Evolutionary conservation across 352 stramenopile genomes (phyloP), one percentile per base, ranked within the genome.

Genomic region (Globisporangium spinosum): DNA sequence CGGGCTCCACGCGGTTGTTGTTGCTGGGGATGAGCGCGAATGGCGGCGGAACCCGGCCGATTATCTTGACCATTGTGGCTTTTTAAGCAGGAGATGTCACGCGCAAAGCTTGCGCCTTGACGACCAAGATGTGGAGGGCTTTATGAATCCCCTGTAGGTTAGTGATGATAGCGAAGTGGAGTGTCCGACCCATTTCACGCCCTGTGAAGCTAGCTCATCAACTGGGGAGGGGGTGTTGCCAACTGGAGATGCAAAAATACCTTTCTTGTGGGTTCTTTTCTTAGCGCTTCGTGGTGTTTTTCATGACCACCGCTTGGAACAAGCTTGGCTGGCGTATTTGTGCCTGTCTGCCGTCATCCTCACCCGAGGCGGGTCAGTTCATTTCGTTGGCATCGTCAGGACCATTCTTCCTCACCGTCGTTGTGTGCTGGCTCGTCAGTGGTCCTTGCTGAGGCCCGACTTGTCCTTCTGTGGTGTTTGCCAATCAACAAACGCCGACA

Each of bases 21-120:
- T 34, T 32, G 27, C 27, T 47, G 32, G 29, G 10, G 40, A 61
- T n/a, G n/a, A 69, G 63, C 22, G 64, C 58, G 12, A 56, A 69
- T 10, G 43, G 69, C 13, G 35, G 45, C 2, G 54, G 62, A 20
- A 22, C 22, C 6, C 20, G 9, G 9, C 43, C 17, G 43, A 51
- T 51, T 20, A 32, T 22, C 32, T 49, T 32, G 5, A n/a, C 32
- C 56, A 62, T 62, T 29, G 27, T 59, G 4, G 15, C 40, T 49
- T 45, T 45, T 20, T 7, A 45, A 45, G 13, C 38, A 45, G 38
- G 13, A 45, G 38, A 6, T 45, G 38, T 45, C 38, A 45, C 38
- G 38, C 13, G 38, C 38, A 45, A 12, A 45, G 12, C 15, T 45
- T 45, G 38, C 38, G 38, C 38, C 38, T 45, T 45, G 38, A 45